Conservation (phyloP, 129 eudicot species). For the Lonicera japonica region DNA sequence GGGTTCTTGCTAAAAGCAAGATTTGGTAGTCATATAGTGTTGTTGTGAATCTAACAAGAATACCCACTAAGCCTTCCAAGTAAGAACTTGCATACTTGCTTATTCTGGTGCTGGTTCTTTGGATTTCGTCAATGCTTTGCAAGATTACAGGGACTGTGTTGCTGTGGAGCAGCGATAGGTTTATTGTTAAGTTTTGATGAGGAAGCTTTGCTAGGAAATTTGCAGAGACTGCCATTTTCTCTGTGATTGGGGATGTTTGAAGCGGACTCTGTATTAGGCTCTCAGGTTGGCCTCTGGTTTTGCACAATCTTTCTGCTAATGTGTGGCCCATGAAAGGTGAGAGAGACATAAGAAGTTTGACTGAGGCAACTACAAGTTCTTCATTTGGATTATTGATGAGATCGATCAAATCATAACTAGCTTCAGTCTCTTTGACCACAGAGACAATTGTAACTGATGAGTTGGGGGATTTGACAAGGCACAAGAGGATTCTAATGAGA, state of each 20-base stretch:
- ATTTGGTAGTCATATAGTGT: slow-evolving; percentile 58
- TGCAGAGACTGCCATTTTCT: slow-evolving; percentile 58
- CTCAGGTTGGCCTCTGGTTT: slow-evolving; percentile 61
- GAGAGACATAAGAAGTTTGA: slow-evolving; percentile 37
- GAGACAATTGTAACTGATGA: slow-evolving; percentile 33
- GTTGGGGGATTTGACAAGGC: slow-evolving; percentile 43
- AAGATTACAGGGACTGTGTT: slow-evolving; percentile 33
- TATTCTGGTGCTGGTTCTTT: slow-evolving; percentile 35
- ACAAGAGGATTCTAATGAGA: slow-evolving; percentile 48
- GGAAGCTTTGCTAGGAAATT: slow-evolving; percentile 67
- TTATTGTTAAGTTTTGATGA: slow-evolving; percentile 57
- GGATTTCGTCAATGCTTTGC: slow-evolving; percentile 30
- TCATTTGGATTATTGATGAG: slow-evolving; percentile 51
- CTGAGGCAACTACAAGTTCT: slow-evolving; percentile 41
- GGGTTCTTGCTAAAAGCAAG: slow-evolving; percentile 33
- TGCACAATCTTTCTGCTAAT: slow-evolving; percentile 51
- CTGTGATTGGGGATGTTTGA: slow-evolving; percentile 31
- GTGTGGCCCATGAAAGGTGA: slow-evolving; percentile 53
- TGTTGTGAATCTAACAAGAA: slow-evolving; percentile 58
- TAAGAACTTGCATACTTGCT: slow-evolving; percentile 37
- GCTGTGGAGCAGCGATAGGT: slow-evolving; percentile 35
- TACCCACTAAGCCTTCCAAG: slow-evolving; percentile 68
- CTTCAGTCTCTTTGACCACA: slow-evolving; percentile 45
- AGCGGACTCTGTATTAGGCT: slow-evolving; percentile 37
- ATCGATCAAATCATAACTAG: slow-evolving; percentile 40